Evolutionary conservation across 352 stramenopile genomes (phyloP), one percentile per base, ranked within the genome.

Genomic region (Phytophthora capsici): DNA sequence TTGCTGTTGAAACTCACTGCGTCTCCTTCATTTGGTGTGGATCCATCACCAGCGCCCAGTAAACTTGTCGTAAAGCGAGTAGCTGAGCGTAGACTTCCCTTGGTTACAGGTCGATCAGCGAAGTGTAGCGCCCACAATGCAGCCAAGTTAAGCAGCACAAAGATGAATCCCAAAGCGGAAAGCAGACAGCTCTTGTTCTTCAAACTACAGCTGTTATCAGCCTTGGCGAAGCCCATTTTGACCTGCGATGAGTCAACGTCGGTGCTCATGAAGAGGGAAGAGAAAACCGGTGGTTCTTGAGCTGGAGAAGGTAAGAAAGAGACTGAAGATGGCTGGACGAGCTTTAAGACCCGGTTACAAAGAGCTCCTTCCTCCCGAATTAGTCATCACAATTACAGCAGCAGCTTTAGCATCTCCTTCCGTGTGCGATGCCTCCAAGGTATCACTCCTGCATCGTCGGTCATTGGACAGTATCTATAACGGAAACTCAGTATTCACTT

Each of bases 61-160:
- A 14, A 65, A 75, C 52, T 10, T 13, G 28, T 34, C 28, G 28
- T 34, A 34, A 88, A 84, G 5, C 68, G 68, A 10, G 79, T 83
- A 0, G 66, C 78, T 9, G 69, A 61, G 23, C 63, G 71, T 17
- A 73, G 32, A 22, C 45, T 60, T 19, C 49, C 48, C 32, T 63
- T 69, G 23, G 9, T 45, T 25, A 34, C 36, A 2, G 82, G 76
- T 12, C 66, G 71, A 54, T 89, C 70, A 16, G 75, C 77, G 47
- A 91, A 91, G 68, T 89, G 82, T 20, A 91, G 67, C 26, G 82
- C 66, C 69, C 85, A 91, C 17, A 91, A 56, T 14, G 78, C 82
- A 7, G 73, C 75, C 40, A 88, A 55, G 60, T 91, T 91, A 66
- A 77, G 60, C 17, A 89, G 22, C 50, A 89, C 78, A 41, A 88